Base-by-base conservation (phyloP, 352 stramenopile species). In the Aphanomyces stellatus region DNA sequence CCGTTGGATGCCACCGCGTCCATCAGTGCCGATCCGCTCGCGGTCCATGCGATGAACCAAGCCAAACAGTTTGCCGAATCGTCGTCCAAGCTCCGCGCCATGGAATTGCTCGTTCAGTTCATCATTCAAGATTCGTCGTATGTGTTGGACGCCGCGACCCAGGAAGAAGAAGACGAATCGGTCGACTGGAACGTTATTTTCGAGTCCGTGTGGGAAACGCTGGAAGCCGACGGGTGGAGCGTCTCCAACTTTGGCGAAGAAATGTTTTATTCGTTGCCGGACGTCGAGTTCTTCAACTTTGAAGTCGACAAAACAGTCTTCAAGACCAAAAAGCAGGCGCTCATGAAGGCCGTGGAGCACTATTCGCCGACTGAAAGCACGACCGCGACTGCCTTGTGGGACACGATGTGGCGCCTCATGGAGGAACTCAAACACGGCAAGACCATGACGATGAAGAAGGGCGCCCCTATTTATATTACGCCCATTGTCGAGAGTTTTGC, bases 291-390 rank as follows among this genome's bases (percentile, higher is more conserved):
- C 56, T 74, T 82, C 43, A 74, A 82, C 59, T 93, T 78, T 60
- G 66, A 84, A 11, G 84, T 85, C 8, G 89, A 91, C 60, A 76
- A 83, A 17, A 94, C 79, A 13, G 82, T 94, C 53, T 91, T 93
- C 57, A 65, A 75, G 35, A 81, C 77, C 24, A 88, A 91, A 65
- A 42, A 71, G n/a, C 65, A 78, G 22, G 83, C 79, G 25, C 72
- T 91, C 35, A 71, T 74, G 59, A 90, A 81, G 60, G 90, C 82
- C 31, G 55, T 94, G n/a, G 70, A 78, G 40, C 71, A 72, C 24
- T 74, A 59, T 24, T 17, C 41, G 15, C 8, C 55, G 3, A 33
- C 19, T 11, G 57, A 48, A 27, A 15, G 3, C 4, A 22, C 40
- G 4, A 30, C 41, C 2, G 25, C 41, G 19, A 37, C 2, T 22